A percentile compares a stretch with the other conserved stretches of the same genome.
phyloP scores from a whole-genome alignment of 1,284 basidiomycete genomes.

The Grifola frondosa region DNA sequence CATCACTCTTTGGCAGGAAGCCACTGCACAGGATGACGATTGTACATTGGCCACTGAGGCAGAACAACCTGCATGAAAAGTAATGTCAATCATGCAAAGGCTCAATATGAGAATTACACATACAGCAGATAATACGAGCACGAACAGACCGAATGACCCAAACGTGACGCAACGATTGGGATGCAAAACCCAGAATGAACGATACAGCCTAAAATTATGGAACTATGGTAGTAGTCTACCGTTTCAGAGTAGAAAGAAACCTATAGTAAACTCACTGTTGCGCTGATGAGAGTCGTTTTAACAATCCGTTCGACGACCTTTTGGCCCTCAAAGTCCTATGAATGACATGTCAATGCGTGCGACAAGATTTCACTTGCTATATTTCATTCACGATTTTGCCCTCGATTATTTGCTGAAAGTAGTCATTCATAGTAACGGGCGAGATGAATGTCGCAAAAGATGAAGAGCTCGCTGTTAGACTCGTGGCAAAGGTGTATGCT shows the following conservation, averaged over 20 bases:
- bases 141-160: slow-evolving; percentile 46
- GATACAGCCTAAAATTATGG: slow-evolving; percentile 48
- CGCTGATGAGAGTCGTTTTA: slow-evolving; percentile 38
- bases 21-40: slow-evolving; percentile 65
- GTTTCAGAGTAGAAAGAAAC: neutral
- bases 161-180: slow-evolving; percentile 66
- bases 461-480: no score
- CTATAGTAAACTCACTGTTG: slow-evolving; percentile 30
- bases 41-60: slow-evolving; percentile 71
- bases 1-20: slow-evolving; percentile 37
- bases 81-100: neutral
- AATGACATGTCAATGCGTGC: no score
- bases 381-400: slow-evolving; percentile 40
- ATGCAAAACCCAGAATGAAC: slow-evolving; percentile 59
- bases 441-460: no score
- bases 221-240: slow-evolving; percentile 28
- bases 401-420: slow-evolving; percentile 43
- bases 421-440: slow-evolving; percentile 13
- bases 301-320: slow-evolving; percentile 54
- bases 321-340: slow-evolving; percentile 75
- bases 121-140: slow-evolving; percentile 29
- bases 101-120: neutral
- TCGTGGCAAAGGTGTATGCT: no score
- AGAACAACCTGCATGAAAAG: slow-evolving; percentile 47
- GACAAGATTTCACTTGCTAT: no score